phyloP scores from a whole-genome alignment of 345 rosid genomes.

The Mercurialis annua region DNA sequence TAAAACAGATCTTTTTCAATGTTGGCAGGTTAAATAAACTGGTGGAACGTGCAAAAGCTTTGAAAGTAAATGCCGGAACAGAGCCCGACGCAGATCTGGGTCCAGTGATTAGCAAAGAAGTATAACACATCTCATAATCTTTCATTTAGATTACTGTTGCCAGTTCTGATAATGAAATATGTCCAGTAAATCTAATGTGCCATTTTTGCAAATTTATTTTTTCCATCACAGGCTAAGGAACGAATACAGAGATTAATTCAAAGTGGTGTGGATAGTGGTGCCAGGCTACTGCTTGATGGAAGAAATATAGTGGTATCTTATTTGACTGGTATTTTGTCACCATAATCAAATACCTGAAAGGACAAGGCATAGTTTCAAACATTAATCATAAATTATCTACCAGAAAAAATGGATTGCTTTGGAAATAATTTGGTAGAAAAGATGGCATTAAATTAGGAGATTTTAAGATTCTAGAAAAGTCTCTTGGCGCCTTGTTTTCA shows the following conservation, averaged over 20 bases:
- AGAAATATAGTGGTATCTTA: slow-evolving; percentile 67
- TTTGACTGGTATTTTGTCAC: not conserved
- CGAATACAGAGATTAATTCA: slow-evolving; percentile 72
- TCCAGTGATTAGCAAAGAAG: slow-evolving; percentile 93
- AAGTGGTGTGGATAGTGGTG: slow-evolving; percentile 79
- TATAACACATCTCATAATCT: slow-evolving; percentile 17
- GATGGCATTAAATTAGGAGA: not conserved
- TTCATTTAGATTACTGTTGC: not conserved
- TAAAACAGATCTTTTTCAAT: not conserved
- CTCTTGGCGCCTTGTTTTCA: not conserved
- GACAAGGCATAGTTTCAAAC: not conserved
- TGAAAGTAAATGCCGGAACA: slow-evolving; percentile 83
- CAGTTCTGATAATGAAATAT: not conserved
- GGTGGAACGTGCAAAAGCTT: slow-evolving; percentile 66
- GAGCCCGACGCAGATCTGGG: slow-evolving; percentile 92
- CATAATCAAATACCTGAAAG: not conserved
- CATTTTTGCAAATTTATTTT: slow-evolving; percentile 11
- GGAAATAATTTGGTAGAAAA: not conserved
- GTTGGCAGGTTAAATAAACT: slow-evolving; percentile 66
- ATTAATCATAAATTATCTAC: not conserved
- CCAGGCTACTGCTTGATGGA: slow-evolving; percentile 83
- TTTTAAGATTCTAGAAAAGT: not conserved
- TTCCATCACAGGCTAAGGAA: slow-evolving; percentile 75
- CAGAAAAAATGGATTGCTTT: not conserved
- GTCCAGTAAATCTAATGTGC: not conserved